These are phyloP conservation scores for Eucalyptus regnans DNA, from an alignment of 345 rosid genomes.

Conservation along the genomic window DNA sequence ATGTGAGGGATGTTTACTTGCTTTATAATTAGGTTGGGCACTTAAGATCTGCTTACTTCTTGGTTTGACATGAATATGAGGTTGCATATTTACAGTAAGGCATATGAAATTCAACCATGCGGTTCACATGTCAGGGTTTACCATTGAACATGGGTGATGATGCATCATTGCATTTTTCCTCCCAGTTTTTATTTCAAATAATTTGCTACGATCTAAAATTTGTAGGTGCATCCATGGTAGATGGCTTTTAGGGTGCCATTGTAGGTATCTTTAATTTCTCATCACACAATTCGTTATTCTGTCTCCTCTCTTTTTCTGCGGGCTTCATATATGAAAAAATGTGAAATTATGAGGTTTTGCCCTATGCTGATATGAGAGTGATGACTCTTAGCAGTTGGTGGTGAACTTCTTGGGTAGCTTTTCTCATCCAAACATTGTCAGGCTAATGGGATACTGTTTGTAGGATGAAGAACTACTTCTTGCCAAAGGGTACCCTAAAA, in stretches of 20 bases:
- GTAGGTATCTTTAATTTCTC: not conserved
- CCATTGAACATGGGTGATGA: not conserved
- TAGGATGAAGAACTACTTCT: not conserved
- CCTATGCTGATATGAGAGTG: not conserved
- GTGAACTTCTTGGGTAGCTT: conserved; percentile 1
- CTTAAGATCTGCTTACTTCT: not conserved
- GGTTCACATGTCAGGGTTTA: not conserved
- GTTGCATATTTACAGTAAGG: not conserved
- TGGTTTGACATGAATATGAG: not conserved
- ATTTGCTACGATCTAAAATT: not conserved
- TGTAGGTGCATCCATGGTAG: not conserved
- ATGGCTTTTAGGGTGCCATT: not conserved
- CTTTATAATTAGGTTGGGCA: not conserved
- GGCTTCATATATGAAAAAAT: not conserved
- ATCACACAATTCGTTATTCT: not conserved
- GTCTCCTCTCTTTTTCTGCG: not conserved
- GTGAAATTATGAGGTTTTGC: not conserved
- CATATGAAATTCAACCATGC: not conserved
- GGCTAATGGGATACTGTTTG: not conserved
- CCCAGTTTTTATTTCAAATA: not conserved
- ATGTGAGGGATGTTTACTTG: not conserved
- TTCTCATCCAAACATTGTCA: not conserved
- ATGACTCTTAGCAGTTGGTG: not conserved
- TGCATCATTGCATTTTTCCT: not conserved
- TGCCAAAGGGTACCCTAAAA: conserved; percentile 1